Evolutionary conservation across 352 stramenopile species (phyloP).

Genomic region (Phytophthora pseudosyringae): DNA sequence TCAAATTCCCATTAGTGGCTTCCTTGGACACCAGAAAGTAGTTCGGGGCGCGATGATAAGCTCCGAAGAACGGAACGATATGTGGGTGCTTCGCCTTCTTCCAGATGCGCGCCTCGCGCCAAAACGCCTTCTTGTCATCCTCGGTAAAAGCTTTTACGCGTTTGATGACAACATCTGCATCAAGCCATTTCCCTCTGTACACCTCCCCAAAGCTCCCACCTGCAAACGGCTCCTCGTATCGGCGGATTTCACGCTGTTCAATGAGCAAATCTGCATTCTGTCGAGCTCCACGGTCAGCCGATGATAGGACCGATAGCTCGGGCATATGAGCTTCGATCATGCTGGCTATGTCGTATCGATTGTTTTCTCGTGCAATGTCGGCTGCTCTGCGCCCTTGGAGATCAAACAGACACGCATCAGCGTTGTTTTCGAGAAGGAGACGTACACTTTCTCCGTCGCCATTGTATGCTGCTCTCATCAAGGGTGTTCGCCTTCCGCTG

Average conservation of each 20-base stretch:
- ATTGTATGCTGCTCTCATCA: constrained; percentile 9
- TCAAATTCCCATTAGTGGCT: background rate
- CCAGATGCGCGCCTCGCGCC: constrained; percentile 87
- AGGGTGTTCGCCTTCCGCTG: constrained; percentile 3
- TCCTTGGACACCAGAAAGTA: constrained; percentile 21
- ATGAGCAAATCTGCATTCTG: constrained; percentile 15
- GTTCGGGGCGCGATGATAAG: constrained; percentile 5
- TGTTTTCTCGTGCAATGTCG: constrained; percentile 7
- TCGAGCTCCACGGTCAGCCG: background rate
- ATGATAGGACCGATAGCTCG: background rate
- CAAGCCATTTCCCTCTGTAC: constrained; percentile 18
- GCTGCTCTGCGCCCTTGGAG: background rate
- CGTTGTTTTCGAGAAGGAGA: constrained; percentile 12
- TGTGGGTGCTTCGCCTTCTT: constrained; percentile 88
- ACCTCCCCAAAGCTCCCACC: constrained; percentile 11
- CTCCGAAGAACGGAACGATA: constrained; percentile 78
- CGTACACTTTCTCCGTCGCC: constrained; percentile 5
- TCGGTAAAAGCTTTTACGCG: constrained; percentile 8
- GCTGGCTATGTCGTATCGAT: background rate
- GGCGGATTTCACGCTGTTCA: constrained; percentile 7
- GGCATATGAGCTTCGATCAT: constrained; percentile 4
- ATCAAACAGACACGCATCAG: constrained; percentile 1
- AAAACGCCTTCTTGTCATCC: constrained; percentile 16
- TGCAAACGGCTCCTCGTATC: constrained; percentile 5
- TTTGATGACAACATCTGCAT: constrained; percentile 20